These are phyloP conservation scores for Voacanga thouarsii DNA, from an alignment of 257 asterid genomes.

Conservation along the genomic window DNA sequence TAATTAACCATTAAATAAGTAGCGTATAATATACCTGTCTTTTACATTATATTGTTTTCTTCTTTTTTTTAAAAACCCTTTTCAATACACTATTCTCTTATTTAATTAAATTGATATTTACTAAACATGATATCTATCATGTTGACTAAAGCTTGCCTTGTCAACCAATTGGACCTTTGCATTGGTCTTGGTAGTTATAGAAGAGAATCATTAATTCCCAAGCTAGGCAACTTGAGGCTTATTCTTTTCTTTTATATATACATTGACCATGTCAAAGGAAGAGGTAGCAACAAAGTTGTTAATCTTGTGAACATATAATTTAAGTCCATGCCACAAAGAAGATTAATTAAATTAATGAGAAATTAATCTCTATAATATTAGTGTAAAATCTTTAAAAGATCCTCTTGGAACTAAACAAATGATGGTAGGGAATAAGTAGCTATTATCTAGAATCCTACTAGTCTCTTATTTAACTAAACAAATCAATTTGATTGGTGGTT, in stretches of 20 bases:
- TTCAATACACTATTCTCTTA: too few species aligned
- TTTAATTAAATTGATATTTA: too few species aligned
- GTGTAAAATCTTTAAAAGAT: conserved; percentile 35
- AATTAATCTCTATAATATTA: conserved; percentile 13
- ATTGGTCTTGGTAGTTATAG: background rate
- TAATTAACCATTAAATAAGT: too few species aligned
- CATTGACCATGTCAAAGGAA: conserved; percentile 2
- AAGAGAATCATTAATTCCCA: background rate
- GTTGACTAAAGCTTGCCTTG: conserved; percentile 6
- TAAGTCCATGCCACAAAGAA: background rate
- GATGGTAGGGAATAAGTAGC: conserved; percentile 38
- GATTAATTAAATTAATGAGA: background rate
- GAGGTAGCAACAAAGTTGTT: background rate
- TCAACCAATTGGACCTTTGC: background rate
- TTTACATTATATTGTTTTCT: too few species aligned
- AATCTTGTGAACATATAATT: conserved; percentile 1
- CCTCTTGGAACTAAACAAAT: conserved; percentile 17
- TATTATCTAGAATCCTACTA: conserved; percentile 30
- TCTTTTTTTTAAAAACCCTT: too few species aligned
- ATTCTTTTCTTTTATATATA: background rate
- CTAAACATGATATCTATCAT: background rate
- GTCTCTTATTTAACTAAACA: background rate
- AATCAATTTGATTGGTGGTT: conserved; percentile 15
- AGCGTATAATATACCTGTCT: too few species aligned
- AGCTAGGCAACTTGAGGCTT: background rate